phyloP scores from a whole-genome alignment of 768 basidiomycete species.

The Pleurotus tuoliensis region DNA sequence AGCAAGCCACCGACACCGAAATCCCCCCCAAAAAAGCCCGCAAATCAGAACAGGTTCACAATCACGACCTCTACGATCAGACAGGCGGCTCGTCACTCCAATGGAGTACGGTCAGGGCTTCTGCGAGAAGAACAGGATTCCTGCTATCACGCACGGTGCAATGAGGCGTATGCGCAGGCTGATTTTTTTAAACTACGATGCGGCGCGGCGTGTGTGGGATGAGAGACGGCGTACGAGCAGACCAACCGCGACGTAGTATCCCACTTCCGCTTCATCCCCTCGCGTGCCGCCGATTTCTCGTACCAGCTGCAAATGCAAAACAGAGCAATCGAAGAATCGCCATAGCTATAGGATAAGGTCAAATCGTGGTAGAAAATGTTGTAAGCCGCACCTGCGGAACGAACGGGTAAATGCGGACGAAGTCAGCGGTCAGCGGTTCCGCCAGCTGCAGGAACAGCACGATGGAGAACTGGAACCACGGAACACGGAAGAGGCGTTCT shows the following conservation, averaged over 20 bases:
- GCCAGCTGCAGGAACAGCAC: conserved; percentile 72
- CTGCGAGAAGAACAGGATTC: conserved; percentile 59
- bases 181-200: too few relatives aligned
- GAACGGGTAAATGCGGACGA: conserved; percentile 70
- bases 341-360: too few relatives aligned
- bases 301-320: conserved; percentile 25
- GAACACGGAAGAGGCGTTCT: conserved; percentile 61
- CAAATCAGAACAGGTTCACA: conserved; percentile 52
- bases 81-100: conserved; percentile 64
- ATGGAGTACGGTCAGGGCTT: conserved; percentile 54
- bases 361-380: neutral
- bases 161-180: too few relatives aligned
- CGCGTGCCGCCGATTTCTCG: conserved; percentile 45
- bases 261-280: conserved; percentile 49
- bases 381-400: conserved; percentile 53
- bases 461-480: conserved; percentile 65
- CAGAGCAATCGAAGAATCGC: neutral
- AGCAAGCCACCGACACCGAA: conserved; percentile 51
- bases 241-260: conserved; percentile 66
- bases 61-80: conserved; percentile 61
- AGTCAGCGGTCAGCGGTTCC: conserved; percentile 67
- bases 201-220: neutral
- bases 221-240: conserved; percentile 38
- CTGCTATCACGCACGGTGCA: conserved; percentile 22
- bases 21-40: conserved; percentile 54